Base-by-base conservation (phyloP, 2,329 filamentous ascomycete genomes). In the Podosphaera leucotricha region DNA sequence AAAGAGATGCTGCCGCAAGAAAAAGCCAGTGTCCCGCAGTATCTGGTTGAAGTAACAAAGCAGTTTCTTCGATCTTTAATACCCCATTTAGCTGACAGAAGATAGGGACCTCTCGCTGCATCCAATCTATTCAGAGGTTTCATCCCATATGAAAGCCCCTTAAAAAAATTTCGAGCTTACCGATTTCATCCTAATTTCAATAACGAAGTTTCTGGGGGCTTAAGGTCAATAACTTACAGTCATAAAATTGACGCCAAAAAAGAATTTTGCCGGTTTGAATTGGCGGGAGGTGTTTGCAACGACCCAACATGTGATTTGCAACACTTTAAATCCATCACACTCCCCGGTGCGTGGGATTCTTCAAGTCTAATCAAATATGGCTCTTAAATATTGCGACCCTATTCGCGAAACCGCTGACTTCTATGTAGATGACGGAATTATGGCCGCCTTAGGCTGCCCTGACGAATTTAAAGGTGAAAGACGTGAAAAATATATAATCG, bases 221-320 rank as follows among this genome's bases (percentile, higher is more conserved):
- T 85, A 57, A 77, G 80, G 57, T 95, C 90, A 50, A 68, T 92
- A 65, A 95, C 86, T 38, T 95, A 87, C 64, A 94, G 83, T 63
- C 82, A 92, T 61, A 78, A 77, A 53, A 92, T 98, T 61, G 76
- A 94, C 58, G 68, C 76, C 20, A 67, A 73, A 48, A 76, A 71
- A 53, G 71, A 72, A 48, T 57, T 95, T 41, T 98, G 90, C 61
- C 77, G 75, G 33, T 78, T 73, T 54, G 82, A 92, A 60, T 64
- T 81, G 49, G 66, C 68, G 41, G 76, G 75, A 43, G 74, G 75
- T 48, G 64, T 67, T 51, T 95, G 90, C 24, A 77, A 78, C 52
- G 81, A 86, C 56, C 59, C 64, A 47, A 66, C 71, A 44, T 98
- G 90, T 62, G 64, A 73, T 45, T 77, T 64, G 50, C 77, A 95